These are phyloP conservation scores for Pouteria glomerata DNA, from an alignment of 148 eudicot genomes.

Conservation along the genomic window DNA sequence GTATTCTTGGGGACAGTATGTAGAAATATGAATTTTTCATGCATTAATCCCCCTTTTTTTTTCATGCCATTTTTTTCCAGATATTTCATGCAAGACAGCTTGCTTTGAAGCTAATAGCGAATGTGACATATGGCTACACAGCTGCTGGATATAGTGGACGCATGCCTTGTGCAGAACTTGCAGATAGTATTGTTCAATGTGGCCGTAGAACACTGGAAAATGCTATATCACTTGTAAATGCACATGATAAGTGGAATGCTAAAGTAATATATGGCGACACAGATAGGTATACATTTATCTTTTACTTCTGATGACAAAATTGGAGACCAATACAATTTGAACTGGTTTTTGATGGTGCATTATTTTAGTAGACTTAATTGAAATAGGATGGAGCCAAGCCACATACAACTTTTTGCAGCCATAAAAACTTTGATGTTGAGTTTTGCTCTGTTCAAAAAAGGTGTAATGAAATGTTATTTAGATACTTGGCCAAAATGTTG, in stretches of 20 bases:
- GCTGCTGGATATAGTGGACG: slow-evolving; percentile 99
- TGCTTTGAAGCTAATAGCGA: slow-evolving; percentile 89
- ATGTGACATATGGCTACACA: slow-evolving; percentile 95
- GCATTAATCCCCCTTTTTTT: neutral
- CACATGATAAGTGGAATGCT: slow-evolving; percentile 75
- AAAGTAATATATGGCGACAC: slow-evolving; percentile 95
- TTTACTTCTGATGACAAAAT: neutral
- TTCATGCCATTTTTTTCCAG: slow-evolving; percentile 34
- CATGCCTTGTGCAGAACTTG: slow-evolving; percentile 99
- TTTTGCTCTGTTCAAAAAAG: neutral
- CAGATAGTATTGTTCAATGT: slow-evolving; percentile 98
- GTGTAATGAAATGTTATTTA: neutral
- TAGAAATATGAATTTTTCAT: neutral
- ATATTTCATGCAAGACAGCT: slow-evolving; percentile 92
- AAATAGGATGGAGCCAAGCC: neutral
- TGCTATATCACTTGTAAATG: slow-evolving; percentile 73
- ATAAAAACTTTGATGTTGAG: neutral
- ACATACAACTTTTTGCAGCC: neutral
- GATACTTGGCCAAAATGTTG: neutral
- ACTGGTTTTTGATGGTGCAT: neutral
- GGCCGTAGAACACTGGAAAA: slow-evolving; percentile 92
- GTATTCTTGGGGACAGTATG: neutral
- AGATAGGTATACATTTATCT: slow-evolving; percentile 56
- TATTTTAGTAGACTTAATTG: neutral
- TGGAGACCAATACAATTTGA: neutral